Evolutionary conservation across 2,329 filamentous ascomycete genomes (phyloP).

Genomic region (Lomentospora prolificans): DNA sequence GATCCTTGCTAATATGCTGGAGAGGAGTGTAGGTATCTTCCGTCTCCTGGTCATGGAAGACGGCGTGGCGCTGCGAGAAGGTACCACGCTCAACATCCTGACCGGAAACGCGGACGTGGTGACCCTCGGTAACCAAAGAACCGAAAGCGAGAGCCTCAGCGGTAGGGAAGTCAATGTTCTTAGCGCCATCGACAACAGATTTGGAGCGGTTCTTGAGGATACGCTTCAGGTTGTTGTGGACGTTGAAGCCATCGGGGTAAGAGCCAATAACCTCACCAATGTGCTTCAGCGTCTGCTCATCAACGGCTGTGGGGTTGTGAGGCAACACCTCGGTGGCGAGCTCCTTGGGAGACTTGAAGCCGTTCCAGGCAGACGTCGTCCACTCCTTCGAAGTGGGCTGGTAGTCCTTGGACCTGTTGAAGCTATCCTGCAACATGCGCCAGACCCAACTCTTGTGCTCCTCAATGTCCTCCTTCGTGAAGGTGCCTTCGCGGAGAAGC

Average conservation of each 20-base stretch:
- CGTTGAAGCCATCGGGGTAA: constrained; percentile 73
- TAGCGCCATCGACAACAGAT: constrained; percentile 71
- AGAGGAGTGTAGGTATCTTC: constrained; percentile 90
- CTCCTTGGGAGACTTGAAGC: constrained; percentile 98
- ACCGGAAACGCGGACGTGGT: constrained; percentile 94
- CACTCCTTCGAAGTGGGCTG: constrained; percentile 94
- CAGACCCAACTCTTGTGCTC: constrained; percentile 99
- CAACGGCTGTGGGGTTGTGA: constrained; percentile 78
- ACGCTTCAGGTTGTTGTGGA: constrained; percentile 95
- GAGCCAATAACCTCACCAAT: constrained; percentile 73
- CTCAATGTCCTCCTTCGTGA: constrained; percentile 94
- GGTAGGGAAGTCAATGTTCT: constrained; percentile 96
- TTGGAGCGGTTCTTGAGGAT: constrained; percentile 85
- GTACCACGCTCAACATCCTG: constrained; percentile 99
- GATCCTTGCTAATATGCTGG: constrained; percentile 78
- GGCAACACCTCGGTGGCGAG: constrained; percentile 88
- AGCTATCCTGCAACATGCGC: constrained; percentile 98
- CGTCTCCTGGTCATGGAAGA: constrained; percentile 94
- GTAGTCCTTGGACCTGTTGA: constrained; percentile 95
- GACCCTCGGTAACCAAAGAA: constrained; percentile 79
- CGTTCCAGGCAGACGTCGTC: constrained; percentile 98
- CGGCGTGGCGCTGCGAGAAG: constrained; percentile 94
- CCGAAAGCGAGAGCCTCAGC: constrained; percentile 94
- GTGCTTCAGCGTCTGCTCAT: constrained; percentile 61
- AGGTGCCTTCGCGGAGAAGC: constrained; percentile 83